A percentile compares a stretch with the other conserved stretches of the same genome.
These are phyloP conservation scores for Oryza nivara DNA, from an alignment of 176 grass and related monocot genomes.

Conservation along the genomic window DNA sequence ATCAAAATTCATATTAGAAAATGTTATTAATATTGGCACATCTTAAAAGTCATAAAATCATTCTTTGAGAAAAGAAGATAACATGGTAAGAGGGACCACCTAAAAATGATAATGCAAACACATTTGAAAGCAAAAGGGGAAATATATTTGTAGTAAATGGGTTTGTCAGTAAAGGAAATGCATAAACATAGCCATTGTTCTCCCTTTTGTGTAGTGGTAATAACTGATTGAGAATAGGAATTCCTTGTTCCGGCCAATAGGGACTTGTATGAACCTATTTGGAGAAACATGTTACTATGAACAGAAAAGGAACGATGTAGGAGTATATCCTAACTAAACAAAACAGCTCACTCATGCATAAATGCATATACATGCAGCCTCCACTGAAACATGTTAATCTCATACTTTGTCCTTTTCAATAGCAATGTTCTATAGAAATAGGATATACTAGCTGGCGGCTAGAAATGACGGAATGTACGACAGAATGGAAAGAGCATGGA, in stretches of 20 bases:
- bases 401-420: not conserved
- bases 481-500: not conserved
- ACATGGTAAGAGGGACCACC: no score
- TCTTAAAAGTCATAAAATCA: no score
- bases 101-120: not conserved
- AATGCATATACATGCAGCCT: constrained; percentile 20
- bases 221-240: not conserved
- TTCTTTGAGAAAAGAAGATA: no score
- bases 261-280: not conserved
- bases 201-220: not conserved
- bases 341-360: not conserved
- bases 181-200: not conserved
- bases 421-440: not conserved
- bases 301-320: not conserved
- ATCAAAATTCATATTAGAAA: no score
- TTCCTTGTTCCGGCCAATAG: not conserved
- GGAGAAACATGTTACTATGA: not conserved
- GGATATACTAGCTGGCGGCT: not conserved
- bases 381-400: constrained; percentile 1
- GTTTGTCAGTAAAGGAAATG: not conserved
- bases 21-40: no score
- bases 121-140: not conserved
- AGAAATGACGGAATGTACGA: not conserved
- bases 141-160: not conserved
- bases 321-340: constrained; percentile 20